phyloP scores from a whole-genome alignment of 2,329 filamentous ascomycete genomes.

The Colletotrichum shisoi region DNA sequence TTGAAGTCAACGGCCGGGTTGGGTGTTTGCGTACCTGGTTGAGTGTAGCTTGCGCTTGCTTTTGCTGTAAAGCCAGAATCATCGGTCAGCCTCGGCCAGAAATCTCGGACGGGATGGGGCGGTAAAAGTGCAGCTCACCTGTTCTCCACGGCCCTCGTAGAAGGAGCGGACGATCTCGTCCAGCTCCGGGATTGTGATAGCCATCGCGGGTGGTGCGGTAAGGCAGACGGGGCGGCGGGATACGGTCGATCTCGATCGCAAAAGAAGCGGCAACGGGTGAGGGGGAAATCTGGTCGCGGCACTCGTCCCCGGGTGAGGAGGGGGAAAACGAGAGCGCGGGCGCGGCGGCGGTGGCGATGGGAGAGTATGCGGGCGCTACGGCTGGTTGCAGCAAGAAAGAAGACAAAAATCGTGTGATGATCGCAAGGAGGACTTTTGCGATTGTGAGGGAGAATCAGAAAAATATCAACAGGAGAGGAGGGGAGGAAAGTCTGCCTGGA shows the following conservation, averaged over 20 bases:
- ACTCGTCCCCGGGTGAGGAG: slow-evolving; percentile 34
- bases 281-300: slow-evolving; percentile 33
- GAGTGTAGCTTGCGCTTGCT: slow-evolving; percentile 88
- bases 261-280: slow-evolving; percentile 29
- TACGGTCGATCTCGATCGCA: slow-evolving; percentile 40
- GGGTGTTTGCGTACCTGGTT: slow-evolving; percentile 75
- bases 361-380: slow-evolving; percentile 17
- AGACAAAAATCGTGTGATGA: slow-evolving; percentile 4
- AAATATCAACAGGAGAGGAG: slow-evolving; percentile 14
- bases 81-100: slow-evolving; percentile 50
- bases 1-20: slow-evolving; percentile 12
- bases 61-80: slow-evolving; percentile 73
- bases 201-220: slow-evolving; percentile 60
- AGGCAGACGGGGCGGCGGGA: slow-evolving; percentile 46
- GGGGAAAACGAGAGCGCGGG: slow-evolving; percentile 43
- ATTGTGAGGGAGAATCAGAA: slow-evolving; percentile 24
- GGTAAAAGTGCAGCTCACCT: slow-evolving; percentile 64
- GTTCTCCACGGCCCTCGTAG: slow-evolving; percentile 94
- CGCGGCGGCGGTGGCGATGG: slow-evolving; percentile 20
- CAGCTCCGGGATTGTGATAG: slow-evolving; percentile 86
- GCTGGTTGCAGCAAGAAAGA: slow-evolving; percentile 6
- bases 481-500: slow-evolving; percentile 36
- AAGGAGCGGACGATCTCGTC: slow-evolving; percentile 96
- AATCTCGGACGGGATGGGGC: slow-evolving; percentile 32
- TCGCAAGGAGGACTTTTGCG: slow-evolving; percentile 19